Conservation (phyloP, 495 filamentous ascomycete genomes). For the Penicillium bovifimosum region DNA sequence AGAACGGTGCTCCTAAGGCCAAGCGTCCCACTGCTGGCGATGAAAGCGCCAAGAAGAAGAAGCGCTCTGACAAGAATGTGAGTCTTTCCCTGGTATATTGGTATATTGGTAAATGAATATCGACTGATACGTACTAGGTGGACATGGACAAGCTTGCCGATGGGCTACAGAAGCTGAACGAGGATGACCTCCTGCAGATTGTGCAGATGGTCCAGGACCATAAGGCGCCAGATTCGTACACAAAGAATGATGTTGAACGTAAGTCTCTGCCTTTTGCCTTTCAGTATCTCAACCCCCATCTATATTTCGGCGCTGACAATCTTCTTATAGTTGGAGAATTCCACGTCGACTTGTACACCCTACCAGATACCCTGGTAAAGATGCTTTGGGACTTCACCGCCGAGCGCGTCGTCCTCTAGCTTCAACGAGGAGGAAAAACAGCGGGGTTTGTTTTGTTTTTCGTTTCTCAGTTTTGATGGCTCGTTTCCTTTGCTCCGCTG, state of each 20-base stretch:
- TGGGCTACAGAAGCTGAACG: conserved; percentile 72
- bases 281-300: too few species aligned
- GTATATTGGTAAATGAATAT: too few species aligned
- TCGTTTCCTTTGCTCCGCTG: too few species aligned
- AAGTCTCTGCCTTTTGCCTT: conserved; percentile 28
- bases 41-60: conserved; percentile 71
- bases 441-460: neutral
- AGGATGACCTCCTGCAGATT: conserved; percentile 88
- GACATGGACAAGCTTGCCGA: conserved; percentile 98
- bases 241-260: conserved; percentile 95
- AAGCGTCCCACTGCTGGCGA: conserved; percentile 48
- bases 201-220: conserved; percentile 98
- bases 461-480: neutral
- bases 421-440: neutral
- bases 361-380: conserved; percentile 73
- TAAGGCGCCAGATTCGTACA: conserved; percentile 86
- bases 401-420: conserved; percentile 39
- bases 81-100: conserved; percentile 8
- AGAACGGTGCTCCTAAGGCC: conserved; percentile 49
- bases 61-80: conserved; percentile 61
- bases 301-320: neutral
- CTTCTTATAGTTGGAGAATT: conserved; percentile 71
- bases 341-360: conserved; percentile 94
- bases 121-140: conserved; percentile 36
- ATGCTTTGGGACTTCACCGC: conserved; percentile 88